Evolutionary conservation across 768 basidiomycete genomes (phyloP).

Genomic region (Mycena galopus): DNA sequence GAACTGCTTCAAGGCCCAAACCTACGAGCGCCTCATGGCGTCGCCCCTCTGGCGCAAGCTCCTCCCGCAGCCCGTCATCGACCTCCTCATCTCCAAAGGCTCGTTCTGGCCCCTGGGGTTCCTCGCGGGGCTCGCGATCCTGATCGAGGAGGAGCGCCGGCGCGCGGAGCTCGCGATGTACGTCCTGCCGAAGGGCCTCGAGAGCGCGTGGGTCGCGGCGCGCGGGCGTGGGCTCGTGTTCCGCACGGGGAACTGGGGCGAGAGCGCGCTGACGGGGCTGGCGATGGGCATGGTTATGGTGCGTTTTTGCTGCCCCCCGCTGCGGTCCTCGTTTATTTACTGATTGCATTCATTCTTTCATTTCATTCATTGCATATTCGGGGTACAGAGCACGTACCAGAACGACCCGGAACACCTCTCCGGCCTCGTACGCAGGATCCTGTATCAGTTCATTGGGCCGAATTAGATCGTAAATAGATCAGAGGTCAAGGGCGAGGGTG

Average conservation of each 20-base stretch:
- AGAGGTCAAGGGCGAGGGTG: no score
- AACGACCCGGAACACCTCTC: slow-evolving; percentile 70
- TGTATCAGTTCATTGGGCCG: slow-evolving; percentile 93
- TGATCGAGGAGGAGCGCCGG: slow-evolving; percentile 91
- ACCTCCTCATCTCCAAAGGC: slow-evolving; percentile 73
- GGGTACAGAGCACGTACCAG: slow-evolving; percentile 79
- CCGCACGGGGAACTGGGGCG: slow-evolving; percentile 77
- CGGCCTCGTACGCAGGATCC: slow-evolving; percentile 80
- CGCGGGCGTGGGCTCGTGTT: slow-evolving; percentile 83
- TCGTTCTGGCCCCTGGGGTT: slow-evolving; percentile 85
- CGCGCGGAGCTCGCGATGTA: slow-evolving; percentile 94
- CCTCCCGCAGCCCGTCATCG: slow-evolving; percentile 62
- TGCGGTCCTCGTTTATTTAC: no score
- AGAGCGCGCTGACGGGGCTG: slow-evolving; percentile 45
- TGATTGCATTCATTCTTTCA: not conserved
- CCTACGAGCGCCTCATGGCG: slow-evolving; percentile 62
- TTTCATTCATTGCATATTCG: not conserved
- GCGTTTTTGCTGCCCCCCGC: no score
- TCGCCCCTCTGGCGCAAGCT: slow-evolving; percentile 50
- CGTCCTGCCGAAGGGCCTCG: slow-evolving; percentile 88
- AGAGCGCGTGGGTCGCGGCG: slow-evolving; percentile 90
- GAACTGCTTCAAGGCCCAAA: slow-evolving; percentile 76
- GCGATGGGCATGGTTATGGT: slow-evolving; percentile 56
- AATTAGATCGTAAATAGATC: no score
- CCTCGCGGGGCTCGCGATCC: slow-evolving; percentile 79